Percentiles rank a stretch among this genome's conserved stretches.
Conservation (phyloP, 2,329 filamentous ascomycete species). For the Aureobasidium zeae region DNA sequence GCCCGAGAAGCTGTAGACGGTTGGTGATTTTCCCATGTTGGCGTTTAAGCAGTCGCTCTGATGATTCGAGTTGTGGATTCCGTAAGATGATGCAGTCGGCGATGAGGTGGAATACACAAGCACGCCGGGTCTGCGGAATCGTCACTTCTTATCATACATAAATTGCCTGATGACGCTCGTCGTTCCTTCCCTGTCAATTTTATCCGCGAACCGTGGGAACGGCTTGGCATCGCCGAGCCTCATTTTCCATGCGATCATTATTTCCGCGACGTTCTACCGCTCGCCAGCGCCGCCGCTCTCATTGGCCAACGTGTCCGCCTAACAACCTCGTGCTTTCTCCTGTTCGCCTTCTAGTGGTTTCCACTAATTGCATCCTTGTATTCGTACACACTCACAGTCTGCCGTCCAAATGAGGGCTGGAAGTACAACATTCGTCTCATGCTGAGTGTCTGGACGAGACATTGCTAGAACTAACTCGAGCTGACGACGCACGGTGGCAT, state of each 20-base stretch:
- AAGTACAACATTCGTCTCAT: no score
- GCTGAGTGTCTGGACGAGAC: no score
- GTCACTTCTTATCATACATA: constrained; percentile 7
- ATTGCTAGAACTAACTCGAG: no score
- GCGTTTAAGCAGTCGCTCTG: constrained; percentile 8
- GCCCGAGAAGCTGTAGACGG: constrained; percentile 71
- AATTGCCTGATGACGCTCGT: constrained; percentile 10
- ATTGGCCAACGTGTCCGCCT: no score
- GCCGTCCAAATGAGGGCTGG: no score
- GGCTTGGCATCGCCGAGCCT: neutral
- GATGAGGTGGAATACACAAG: neutral
- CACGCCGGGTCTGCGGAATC: neutral
- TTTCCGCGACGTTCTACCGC: constrained; percentile 7
- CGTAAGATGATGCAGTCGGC: neutral
- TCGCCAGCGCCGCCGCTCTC: no score
- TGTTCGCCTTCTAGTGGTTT: no score
- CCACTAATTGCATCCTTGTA: no score
- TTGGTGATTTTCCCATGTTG: constrained; percentile 35
- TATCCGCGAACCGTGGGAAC: constrained; percentile 3
- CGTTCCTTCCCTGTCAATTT: neutral
- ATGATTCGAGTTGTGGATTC: neutral
- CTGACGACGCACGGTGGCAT: no score
- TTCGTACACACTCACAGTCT: no score
- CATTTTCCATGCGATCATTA: neutral
- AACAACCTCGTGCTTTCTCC: no score